Base-by-base conservation (phyloP, 768 basidiomycete species). In the Pleurotus eryngii region DNA sequence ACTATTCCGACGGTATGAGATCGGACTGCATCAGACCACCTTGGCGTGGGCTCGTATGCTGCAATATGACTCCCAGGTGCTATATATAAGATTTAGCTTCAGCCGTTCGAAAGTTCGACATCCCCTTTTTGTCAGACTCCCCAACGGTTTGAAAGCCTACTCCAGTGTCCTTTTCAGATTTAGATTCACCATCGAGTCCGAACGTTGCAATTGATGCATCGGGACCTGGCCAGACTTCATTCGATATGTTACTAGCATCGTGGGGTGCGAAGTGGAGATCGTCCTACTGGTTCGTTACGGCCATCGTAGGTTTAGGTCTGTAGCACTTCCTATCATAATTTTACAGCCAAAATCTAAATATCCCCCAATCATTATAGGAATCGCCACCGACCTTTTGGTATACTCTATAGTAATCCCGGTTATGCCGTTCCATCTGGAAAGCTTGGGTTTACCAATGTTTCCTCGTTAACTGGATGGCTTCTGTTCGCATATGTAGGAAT, bases 351-450 rank as follows among this genome's bases (percentile, higher is more conserved):
- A 37, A 3, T 18, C n/a, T 18, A 15, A 26, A 9, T 3, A 24
- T 37, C 35, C n/a, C 14, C 46, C 37, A 5, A 38, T 49, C 3
- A 15, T 43, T 38, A 11, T 46, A 81, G 77, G 78, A 4, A 66
- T 80, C 35, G 70, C 71, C 14, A 79, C 78, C 1, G 85, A 87
- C 65, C 63, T 84, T 1, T 67, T 86, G 15, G 79, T 83, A 6
- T 86, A 86, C 61, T 81, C 83, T 4, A 74, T 83, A 22, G 81
- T 85, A 57, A 79, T 85, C 27, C 85, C 85, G 9, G 83, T 86
- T 30, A 74, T 86, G 56, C 85, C 85, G 2, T 86, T 86, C 63
- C 84, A 82, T 37, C 77, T 87, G 18, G 77, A 84, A 61, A 65
- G 57, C 6, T 73, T 86, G 47, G 68, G 74, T 0, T 81, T 56